Percentiles rank a stretch among this genome's conserved stretches.
These are phyloP conservation scores for Saksenaea vasiformis DNA, from an alignment of 371 early-diverging fungal genomes.

Conservation along the genomic window DNA sequence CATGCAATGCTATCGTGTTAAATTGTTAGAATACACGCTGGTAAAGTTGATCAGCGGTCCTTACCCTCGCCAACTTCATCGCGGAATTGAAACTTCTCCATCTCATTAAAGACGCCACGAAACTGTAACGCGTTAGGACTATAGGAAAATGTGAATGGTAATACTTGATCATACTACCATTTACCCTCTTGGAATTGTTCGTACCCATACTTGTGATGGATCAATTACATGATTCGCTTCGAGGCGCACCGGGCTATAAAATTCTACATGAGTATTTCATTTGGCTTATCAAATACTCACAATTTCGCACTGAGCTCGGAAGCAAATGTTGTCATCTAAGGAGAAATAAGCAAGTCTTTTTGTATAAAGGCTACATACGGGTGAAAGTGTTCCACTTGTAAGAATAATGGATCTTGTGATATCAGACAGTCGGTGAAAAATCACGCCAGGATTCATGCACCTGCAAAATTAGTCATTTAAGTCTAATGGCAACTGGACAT, in stretches of 20 bases:
- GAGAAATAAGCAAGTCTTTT: background rate
- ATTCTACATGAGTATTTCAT: background rate
- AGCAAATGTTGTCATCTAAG: constrained; percentile 64
- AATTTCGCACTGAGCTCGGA: constrained; percentile 67
- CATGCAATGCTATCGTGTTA: constrained; percentile 33
- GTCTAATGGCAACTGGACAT: background rate
- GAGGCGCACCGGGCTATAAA: constrained; percentile 24
- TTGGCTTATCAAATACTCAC: constrained; percentile 18
- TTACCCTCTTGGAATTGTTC: constrained; percentile 48
- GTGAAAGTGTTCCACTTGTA: constrained; percentile 88
- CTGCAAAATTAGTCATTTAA: constrained; percentile 19
- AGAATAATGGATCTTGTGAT: constrained; percentile 67
- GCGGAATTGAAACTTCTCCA: constrained; percentile 60
- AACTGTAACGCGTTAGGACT: constrained; percentile 45
- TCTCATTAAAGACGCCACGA: constrained; percentile 53
- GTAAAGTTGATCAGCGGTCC: background rate
- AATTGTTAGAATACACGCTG: no score
- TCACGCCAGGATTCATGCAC: constrained; percentile 69
- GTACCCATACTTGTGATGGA: constrained; percentile 53
- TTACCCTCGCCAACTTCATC: constrained; percentile 67
- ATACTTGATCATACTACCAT: background rate
- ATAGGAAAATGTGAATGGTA: background rate
- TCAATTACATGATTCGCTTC: constrained; percentile 68
- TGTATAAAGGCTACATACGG: constrained; percentile 37
- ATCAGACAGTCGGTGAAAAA: constrained; percentile 55